Base-by-base conservation (phyloP, 2,329 filamentous ascomycete genomes). In the Fusarium torreyae region DNA sequence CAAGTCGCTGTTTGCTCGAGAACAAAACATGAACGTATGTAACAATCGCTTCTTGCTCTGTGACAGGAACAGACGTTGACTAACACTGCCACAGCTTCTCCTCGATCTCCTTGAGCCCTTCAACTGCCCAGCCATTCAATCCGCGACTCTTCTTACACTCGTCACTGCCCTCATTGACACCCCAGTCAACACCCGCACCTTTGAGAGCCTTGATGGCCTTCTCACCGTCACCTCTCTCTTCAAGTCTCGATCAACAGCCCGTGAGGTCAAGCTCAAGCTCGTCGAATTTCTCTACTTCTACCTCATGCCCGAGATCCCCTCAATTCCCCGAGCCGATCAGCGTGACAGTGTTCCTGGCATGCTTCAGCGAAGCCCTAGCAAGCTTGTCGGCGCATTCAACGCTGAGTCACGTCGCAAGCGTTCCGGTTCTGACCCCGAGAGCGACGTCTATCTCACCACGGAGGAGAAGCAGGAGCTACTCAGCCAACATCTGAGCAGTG, bases 231-330 rank as follows among this genome's bases (percentile, higher is more conserved):
- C 95, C 3, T 95, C 92, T 11, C 87, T 98, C 50, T 98, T 98
- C 88, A 97, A 97, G 80, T 92, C 92, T 68, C 90, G 94, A 64
- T 89, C 90, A 70, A 98, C 95, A 5, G 90, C 90, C 24, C 90
- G 94, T 66, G 93, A 95, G 74, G 94, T 98, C 70, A 98, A 97
- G 83, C 88, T 97, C 77, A 96, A 97, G 80, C 89, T 97, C n/a
- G 91, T 98, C 72, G 96, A 98, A 80, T 98, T 98, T 77, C 83
- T 99, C 52, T 98, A 98, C 84, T 98, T 98, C 81, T 99, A 98
- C 80, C 90, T 99, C 73, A 97, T 98, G 91, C 94, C 95, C 51
- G 96, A 99, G 81, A 89, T 88, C 1, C 90, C 86, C 44, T 83
- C 86, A 20, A 86, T 87, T 66, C 86, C 87, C 7, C 81, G 81